phyloP scores from a whole-genome alignment of 805 yeast genomes.

The Cyberlindnera meyerae region DNA sequence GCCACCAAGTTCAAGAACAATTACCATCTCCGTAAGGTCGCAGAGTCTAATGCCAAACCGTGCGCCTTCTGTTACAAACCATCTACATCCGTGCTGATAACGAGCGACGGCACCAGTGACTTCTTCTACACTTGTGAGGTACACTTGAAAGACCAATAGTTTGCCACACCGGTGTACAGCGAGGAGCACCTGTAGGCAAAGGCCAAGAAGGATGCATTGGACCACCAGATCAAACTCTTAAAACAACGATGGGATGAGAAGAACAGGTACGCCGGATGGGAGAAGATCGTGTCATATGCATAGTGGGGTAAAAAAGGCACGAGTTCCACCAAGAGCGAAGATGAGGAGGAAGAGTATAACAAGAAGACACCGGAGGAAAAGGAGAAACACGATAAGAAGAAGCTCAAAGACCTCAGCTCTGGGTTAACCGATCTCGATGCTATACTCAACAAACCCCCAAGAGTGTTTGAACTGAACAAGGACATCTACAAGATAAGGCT shows the following conservation, averaged over 20 bases:
- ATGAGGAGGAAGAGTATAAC: constrained; percentile 11
- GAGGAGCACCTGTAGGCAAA: constrained; percentile 21
- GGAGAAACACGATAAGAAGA: constrained; percentile 14
- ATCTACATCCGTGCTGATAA: constrained; percentile 22
- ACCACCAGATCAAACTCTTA: constrained; percentile 16
- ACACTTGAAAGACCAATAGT: constrained; percentile 21
- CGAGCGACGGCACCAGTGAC: constrained; percentile 20
- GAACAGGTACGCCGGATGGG: constrained; percentile 24
- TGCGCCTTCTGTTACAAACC: constrained; percentile 27
- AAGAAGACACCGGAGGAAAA: constrained; percentile 16
- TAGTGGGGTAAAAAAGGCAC: constrained; percentile 10
- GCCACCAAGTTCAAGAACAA: constrained; percentile 14
- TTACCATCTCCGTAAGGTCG: constrained; percentile 24
- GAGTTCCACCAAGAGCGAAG: too few species aligned
- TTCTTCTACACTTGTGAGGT: constrained; percentile 26
- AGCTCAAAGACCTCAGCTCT: constrained; percentile 11
- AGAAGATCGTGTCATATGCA: constrained; percentile 19
- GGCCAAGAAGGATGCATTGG: constrained; percentile 17
- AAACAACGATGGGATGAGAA: constrained; percentile 26
- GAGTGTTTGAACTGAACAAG: constrained; percentile 33
- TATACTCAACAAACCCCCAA: constrained; percentile 29
- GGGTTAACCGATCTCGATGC: constrained; percentile 8
- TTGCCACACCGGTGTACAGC: constrained; percentile 21
- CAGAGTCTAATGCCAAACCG: constrained; percentile 17
- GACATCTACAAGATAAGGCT: constrained; percentile 38